Base-by-base conservation (phyloP, 2,329 filamentous ascomycete genomes). In the Diaporthe vaccinii region DNA sequence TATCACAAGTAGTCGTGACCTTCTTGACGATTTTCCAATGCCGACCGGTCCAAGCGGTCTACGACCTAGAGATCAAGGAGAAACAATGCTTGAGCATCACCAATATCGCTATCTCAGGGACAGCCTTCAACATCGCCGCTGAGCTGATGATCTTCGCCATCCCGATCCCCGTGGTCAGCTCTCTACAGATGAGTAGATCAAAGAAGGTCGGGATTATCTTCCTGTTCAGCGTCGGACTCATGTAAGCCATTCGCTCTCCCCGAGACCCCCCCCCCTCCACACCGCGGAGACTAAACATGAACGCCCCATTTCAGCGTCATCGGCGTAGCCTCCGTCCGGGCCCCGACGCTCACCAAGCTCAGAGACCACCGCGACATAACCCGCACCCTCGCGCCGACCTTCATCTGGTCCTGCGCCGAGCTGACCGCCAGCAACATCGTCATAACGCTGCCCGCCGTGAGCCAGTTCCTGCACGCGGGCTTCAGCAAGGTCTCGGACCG, bases 371-470 rank as follows among this genome's bases (percentile, higher is more conserved):
- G 65, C 44, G 65, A 68, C 46, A 68, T 53, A 14, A 68, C 65
- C 22, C 31, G 14, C 6, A 68, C 31, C 34, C 34, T 69, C 22
- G 65, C 65, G 22, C 65, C 65, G 22, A 69, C 65, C n/a, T 55
- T 69, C 34, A 41, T 55, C 14, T 69, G 65, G 65, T 55, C 65
- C 31, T 69, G 65, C 49, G 65, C 46, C 65, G 65, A 69, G 65
- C 49, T 69, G 31, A 69, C 49, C 22, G 65, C 65, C 65, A 55
- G 65, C 49, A 69, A 69, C n/a, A 14, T 69, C n/a, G 49, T 69
- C 49, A 20, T 69, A 8, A 69, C 65, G 31, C 49, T 69, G 9
- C 65, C 65, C 15, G 49, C 65, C 22, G 65, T 69, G 49, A 69
- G 49, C 65, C 12, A 69, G 65, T 69, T 55, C 65, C 65, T 55